These are phyloP conservation scores for Euryodendron excelsum DNA, from an alignment of 148 eudicot species.

Conservation along the genomic window DNA sequence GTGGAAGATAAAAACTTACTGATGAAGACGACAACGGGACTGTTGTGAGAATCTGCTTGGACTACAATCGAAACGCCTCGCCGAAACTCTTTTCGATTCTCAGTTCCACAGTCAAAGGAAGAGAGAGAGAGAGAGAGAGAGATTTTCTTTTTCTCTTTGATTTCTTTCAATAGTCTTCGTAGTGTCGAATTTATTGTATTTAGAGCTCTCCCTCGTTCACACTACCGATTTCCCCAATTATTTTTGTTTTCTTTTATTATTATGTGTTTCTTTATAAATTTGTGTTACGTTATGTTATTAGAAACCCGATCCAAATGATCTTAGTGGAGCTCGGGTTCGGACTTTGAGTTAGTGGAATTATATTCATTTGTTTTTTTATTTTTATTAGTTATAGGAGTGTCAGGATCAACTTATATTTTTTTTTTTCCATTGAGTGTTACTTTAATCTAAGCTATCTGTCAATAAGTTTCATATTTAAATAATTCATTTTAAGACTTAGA, in stretches of 20 bases:
- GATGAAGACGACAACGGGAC: background rate
- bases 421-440: too few relatives aligned
- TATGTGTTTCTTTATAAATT: background rate
- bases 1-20: background rate
- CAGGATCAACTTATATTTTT: too few relatives aligned
- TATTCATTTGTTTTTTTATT: too few relatives aligned
- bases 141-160: background rate
- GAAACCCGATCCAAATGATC: too few relatives aligned
- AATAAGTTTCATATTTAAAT: too few relatives aligned
- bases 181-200: background rate
- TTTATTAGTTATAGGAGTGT: too few relatives aligned
- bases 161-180: background rate
- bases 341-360: too few relatives aligned
- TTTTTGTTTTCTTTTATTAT: background rate
- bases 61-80: background rate
- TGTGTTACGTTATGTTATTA: too few relatives aligned
- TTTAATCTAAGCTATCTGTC: too few relatives aligned
- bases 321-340: too few relatives aligned
- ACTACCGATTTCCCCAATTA: background rate
- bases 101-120: background rate
- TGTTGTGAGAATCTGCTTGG: background rate
- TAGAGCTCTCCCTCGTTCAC: background rate
- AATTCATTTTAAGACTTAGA: too few relatives aligned
- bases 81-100: background rate
- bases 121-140: slow-evolving; percentile 2